phyloP scores from a whole-genome alignment of 371 early-diverging fungal species.

The Mucor racemosus region DNA sequence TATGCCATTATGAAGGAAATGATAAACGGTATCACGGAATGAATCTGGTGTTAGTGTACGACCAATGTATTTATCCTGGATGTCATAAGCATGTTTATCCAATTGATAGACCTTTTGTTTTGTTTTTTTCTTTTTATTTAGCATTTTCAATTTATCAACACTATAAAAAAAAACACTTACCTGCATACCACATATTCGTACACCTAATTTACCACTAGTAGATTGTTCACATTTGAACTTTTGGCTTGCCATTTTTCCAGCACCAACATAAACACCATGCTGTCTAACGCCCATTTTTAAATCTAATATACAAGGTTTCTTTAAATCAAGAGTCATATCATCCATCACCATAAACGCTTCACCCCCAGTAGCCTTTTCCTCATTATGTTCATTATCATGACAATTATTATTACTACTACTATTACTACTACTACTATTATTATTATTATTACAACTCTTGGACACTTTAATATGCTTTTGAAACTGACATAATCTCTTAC shows the following conservation, averaged over 20 bases:
- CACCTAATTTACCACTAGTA: slow-evolving; percentile 87
- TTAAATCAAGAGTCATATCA: slow-evolving; percentile 83
- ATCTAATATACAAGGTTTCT: slow-evolving; percentile 89
- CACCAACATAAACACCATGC: slow-evolving; percentile 84
- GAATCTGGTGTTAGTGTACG: slow-evolving; percentile 75
- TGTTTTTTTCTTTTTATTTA: too few species aligned
- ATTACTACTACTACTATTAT: neutral
- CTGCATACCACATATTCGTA: slow-evolving; percentile 96
- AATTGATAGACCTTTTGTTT: slow-evolving; percentile 27
- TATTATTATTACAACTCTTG: neutral
- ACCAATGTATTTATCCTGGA: slow-evolving; percentile 91
- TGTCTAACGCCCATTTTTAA: slow-evolving; percentile 97
- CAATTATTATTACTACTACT: slow-evolving; percentile 43
- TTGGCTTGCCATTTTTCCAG: slow-evolving; percentile 80
- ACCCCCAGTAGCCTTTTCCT: slow-evolving; percentile 39
- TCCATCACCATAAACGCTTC: slow-evolving; percentile 87
- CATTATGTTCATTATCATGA: too few species aligned
- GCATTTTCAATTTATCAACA: neutral
- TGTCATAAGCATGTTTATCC: slow-evolving; percentile 46
- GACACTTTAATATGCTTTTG: slow-evolving; percentile 14
- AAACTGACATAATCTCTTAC: slow-evolving; percentile 67
- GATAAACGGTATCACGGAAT: slow-evolving; percentile 72
- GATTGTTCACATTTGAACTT: slow-evolving; percentile 85
- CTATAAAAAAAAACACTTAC: slow-evolving; percentile 35
- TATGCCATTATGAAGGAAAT: slow-evolving; percentile 78